Evolutionary conservation across 2,329 filamentous ascomycete species (phyloP).

Genomic region (Neonectria sp.): DNA sequence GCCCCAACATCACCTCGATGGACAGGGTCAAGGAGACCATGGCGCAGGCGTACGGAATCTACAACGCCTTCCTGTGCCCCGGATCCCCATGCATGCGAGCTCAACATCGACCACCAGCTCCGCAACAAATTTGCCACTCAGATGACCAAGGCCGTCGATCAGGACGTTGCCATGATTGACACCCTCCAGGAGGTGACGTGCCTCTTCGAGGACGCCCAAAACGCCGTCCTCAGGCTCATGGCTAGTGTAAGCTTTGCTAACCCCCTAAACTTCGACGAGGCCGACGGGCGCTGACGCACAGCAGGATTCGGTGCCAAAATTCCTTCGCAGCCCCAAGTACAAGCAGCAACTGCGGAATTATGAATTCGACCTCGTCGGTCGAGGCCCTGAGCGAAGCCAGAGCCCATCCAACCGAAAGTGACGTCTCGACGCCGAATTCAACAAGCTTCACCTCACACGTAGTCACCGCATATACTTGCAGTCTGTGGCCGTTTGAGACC

Average conservation of each 20-base stretch:
- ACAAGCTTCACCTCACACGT: no score
- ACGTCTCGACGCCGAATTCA: slow-evolving; percentile 17
- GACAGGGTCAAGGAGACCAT: slow-evolving; percentile 96
- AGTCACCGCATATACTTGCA: no score
- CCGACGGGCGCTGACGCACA: slow-evolving; percentile 48
- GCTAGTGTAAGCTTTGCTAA: slow-evolving; percentile 83
- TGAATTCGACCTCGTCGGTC: slow-evolving; percentile 69
- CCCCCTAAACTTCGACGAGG: slow-evolving; percentile 19
- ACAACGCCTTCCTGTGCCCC: slow-evolving; percentile 97
- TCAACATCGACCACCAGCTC: slow-evolving; percentile 97
- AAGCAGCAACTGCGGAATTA: slow-evolving; percentile 76
- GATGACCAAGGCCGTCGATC: slow-evolving; percentile 97
- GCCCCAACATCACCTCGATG: slow-evolving; percentile 75
- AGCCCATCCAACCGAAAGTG: slow-evolving; percentile 72
- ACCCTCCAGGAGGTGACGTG: slow-evolving; percentile 91
- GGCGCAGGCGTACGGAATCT: slow-evolving; percentile 95
- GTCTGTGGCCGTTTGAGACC: no score
- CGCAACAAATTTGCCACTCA: slow-evolving; percentile 94
- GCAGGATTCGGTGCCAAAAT: slow-evolving; percentile 81
- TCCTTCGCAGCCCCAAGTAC: slow-evolving; percentile 78
- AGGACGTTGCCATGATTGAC: slow-evolving; percentile 93
- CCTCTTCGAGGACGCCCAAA: slow-evolving; percentile 94
- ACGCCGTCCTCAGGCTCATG: slow-evolving; percentile 98
- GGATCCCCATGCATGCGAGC: slow-evolving; percentile 96
- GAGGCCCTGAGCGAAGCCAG: slow-evolving; percentile 70